These are phyloP conservation scores for Raddia guianensis DNA, from an alignment of 176 grass and related monocot genomes.

Conservation along the genomic window DNA sequence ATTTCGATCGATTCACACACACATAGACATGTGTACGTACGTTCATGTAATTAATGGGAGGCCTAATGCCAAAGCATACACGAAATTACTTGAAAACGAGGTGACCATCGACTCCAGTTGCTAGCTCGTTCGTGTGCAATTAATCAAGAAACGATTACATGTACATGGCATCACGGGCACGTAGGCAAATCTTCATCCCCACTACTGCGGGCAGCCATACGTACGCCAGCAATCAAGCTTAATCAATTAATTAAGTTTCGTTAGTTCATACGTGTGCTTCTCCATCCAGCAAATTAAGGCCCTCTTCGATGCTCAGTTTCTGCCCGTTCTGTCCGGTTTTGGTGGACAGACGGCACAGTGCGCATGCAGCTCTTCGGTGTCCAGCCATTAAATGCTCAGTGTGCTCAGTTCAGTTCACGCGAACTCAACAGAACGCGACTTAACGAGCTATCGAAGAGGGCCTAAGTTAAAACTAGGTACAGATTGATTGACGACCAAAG, in stretches of 20 bases:
- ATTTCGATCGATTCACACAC: not conserved
- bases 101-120: not conserved
- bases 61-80: conserved; percentile 3
- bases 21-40: not conserved
- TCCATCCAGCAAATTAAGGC: too few species aligned
- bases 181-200: not conserved
- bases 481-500: not conserved
- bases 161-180: not conserved
- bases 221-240: not conserved
- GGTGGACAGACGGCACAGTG: too few species aligned
- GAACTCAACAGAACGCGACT: too few species aligned
- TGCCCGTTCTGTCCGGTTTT: too few species aligned
- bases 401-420: too few species aligned
- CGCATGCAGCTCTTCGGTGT: too few species aligned
- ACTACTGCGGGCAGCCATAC: not conserved
- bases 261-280: too few species aligned
- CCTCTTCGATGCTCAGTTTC: too few species aligned
- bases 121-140: not conserved
- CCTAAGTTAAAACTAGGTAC: not conserved
- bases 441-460: too few species aligned
- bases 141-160: not conserved
- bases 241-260: not conserved
- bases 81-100: conserved; percentile 24
- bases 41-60: not conserved
- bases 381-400: too few species aligned